phyloP scores from a whole-genome alignment of 345 rosid species.

The Laguncularia racemosa region DNA sequence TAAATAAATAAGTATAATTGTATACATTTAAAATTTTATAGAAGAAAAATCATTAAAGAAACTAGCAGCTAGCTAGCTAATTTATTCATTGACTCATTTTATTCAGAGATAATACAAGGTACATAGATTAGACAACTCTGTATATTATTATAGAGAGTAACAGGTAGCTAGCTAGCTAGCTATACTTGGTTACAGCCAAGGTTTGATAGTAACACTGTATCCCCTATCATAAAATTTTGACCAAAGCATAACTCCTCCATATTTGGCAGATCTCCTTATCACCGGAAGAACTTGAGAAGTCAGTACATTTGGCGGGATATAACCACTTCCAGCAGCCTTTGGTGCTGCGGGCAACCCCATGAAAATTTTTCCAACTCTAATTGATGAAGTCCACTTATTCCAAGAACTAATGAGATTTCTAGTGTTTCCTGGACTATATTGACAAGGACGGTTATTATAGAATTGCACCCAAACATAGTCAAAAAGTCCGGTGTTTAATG shows the following conservation, averaged over 20 bases:
- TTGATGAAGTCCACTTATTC: slow-evolving; percentile 42
- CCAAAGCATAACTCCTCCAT: slow-evolving; percentile 63
- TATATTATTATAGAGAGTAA: too few relatives aligned
- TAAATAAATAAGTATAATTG: too few relatives aligned
- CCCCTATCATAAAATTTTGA: slow-evolving; percentile 42
- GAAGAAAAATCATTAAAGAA: too few relatives aligned
- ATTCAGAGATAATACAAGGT: too few relatives aligned
- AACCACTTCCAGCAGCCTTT: slow-evolving; percentile 47
- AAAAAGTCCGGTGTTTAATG: slow-evolving; percentile 47
- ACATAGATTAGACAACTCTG: too few relatives aligned
- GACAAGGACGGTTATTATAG: slow-evolving; percentile 48
- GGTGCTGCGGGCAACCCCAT: slow-evolving; percentile 56
- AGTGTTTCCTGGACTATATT: slow-evolving; percentile 25
- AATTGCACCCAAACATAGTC: slow-evolving; percentile 54
- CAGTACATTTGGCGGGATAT: slow-evolving; percentile 34
- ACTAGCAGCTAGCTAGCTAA: too few relatives aligned
- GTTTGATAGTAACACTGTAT: slow-evolving; percentile 37
- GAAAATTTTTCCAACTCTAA: slow-evolving; percentile 27
- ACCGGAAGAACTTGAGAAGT: slow-evolving; percentile 33
- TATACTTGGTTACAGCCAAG: slow-evolving; percentile 13
- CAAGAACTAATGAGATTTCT: slow-evolving; percentile 32
- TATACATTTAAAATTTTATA: too few relatives aligned
- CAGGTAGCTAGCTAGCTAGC: too few relatives aligned
- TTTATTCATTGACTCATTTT: too few relatives aligned
- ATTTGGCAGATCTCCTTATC: slow-evolving; percentile 29